Conservation (phyloP, 1,284 basidiomycete genomes). For the Sparassis latifolia region DNA sequence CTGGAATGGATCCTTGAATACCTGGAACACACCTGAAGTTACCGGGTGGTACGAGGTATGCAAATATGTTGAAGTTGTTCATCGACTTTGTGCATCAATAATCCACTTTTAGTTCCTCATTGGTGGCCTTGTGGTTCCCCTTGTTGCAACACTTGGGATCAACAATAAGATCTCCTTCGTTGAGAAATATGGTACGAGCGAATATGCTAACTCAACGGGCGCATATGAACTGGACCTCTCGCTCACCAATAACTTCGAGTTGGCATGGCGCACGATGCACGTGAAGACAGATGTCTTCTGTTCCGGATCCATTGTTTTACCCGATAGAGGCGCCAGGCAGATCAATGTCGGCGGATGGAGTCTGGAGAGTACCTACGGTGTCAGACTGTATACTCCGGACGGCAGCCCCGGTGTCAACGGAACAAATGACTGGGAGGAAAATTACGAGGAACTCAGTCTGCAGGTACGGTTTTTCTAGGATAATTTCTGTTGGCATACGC, state of each 20-base stretch:
- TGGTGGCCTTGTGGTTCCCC: slow-evolving; percentile 57
- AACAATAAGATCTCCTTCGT: slow-evolving; percentile 75
- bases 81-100: neutral
- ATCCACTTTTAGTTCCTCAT: slow-evolving; percentile 44
- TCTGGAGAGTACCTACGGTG: slow-evolving; percentile 56
- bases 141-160: slow-evolving; percentile 67
- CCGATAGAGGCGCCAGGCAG: slow-evolving; percentile 61
- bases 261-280: slow-evolving; percentile 69
- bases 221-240: slow-evolving; percentile 70
- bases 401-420: slow-evolving; percentile 52
- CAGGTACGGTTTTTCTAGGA: slow-evolving; percentile 32
- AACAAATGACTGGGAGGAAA: slow-evolving; percentile 66
- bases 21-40: slow-evolving; percentile 57
- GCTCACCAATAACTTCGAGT: slow-evolving; percentile 43
- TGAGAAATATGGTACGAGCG: slow-evolving; percentile 53
- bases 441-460: slow-evolving; percentile 40
- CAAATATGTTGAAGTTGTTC: neutral
- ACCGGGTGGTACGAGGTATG: slow-evolving; percentile 62
- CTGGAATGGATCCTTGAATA: slow-evolving; percentile 51
- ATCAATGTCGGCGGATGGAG: slow-evolving; percentile 70
- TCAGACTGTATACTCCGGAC: slow-evolving; percentile 59
- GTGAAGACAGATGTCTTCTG: slow-evolving; percentile 73
- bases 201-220: slow-evolving; percentile 61
- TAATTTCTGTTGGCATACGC: neutral
- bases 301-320: slow-evolving; percentile 63